Conservation (phyloP, 192 early-diverging fungal genomes). For the Chytriomyces sp. region DNA sequence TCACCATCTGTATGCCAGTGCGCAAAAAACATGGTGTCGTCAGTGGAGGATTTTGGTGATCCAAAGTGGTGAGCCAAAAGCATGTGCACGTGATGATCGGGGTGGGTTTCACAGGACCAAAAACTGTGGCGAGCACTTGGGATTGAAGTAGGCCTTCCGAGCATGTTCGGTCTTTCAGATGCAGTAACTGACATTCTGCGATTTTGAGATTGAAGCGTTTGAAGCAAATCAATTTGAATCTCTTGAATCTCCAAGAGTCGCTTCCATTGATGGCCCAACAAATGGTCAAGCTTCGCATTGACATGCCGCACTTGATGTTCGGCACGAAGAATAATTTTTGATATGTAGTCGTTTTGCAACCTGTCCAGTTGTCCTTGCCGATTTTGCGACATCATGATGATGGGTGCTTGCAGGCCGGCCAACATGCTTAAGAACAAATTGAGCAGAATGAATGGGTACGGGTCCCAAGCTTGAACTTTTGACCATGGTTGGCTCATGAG, state of each 20-base stretch:
- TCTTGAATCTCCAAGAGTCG: slow-evolving; percentile 52
- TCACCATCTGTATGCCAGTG: slow-evolving; percentile 53
- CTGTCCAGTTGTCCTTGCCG: slow-evolving; percentile 43
- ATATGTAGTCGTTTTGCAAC: slow-evolving; percentile 39
- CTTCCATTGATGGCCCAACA: slow-evolving; percentile 47
- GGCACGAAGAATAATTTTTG: slow-evolving; percentile 38
- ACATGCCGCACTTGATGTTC: slow-evolving; percentile 49
- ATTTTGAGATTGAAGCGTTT: slow-evolving; percentile 24
- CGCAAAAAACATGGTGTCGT: slow-evolving; percentile 19
- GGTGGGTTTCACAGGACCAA: slow-evolving; percentile 30
- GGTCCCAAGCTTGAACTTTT: slow-evolving; percentile 33
- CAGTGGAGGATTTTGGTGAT: neutral
- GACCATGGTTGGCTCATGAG: slow-evolving; percentile 3
- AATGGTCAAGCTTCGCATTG: slow-evolving; percentile 52
- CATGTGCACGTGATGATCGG: slow-evolving; percentile 23
- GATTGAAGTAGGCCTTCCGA: slow-evolving; percentile 2
- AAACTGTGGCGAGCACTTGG: slow-evolving; percentile 2
- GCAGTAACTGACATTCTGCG: neutral
- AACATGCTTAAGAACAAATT: slow-evolving; percentile 47
- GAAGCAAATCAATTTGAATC: slow-evolving; percentile 43
- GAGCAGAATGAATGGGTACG: slow-evolving; percentile 50
- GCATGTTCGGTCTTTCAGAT: neutral
- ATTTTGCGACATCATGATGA: slow-evolving; percentile 61
- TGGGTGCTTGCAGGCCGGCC: slow-evolving; percentile 49
- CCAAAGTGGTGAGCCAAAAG: slow-evolving; percentile 24